Evolutionary conservation across 148 eudicot genomes (phyloP).

Genomic region (Rhododendron ovatum): DNA sequence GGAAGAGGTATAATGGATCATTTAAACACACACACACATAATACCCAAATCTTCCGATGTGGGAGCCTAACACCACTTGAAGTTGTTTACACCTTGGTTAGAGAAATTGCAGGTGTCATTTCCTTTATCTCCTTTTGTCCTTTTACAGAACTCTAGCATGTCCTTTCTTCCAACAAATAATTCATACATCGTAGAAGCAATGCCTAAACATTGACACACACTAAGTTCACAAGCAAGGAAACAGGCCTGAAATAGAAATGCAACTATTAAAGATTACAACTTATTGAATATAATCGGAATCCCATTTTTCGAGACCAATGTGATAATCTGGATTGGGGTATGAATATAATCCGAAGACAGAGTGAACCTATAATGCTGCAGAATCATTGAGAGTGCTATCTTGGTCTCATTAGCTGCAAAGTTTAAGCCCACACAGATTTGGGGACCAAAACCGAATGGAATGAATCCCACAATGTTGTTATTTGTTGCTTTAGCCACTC

Average conservation of each 20-base stretch:
- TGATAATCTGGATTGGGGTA: neutral
- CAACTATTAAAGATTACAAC: neutral
- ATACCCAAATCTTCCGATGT: too few relatives aligned
- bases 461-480: neutral
- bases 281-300: neutral
- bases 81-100: too few relatives aligned
- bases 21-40: too few relatives aligned
- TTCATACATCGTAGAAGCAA: neutral
- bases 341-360: neutral
- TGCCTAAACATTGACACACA: neutral
- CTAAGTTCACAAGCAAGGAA: neutral
- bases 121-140: too few relatives aligned
- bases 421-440: neutral
- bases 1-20: too few relatives aligned
- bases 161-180: too few relatives aligned
- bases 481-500: slow-evolving; percentile 9
- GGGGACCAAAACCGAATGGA: slow-evolving; percentile 6
- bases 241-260: neutral
- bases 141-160: too few relatives aligned
- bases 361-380: neutral
- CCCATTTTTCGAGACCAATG: neutral
- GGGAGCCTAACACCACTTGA: too few relatives aligned
- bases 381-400: slow-evolving; percentile 11
- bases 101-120: too few relatives aligned
- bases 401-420: neutral